Evolutionary conservation across 768 basidiomycete species (phyloP), one percentile per base, ranked within the genome.

Genomic region (Floccularia luteovirens): DNA sequence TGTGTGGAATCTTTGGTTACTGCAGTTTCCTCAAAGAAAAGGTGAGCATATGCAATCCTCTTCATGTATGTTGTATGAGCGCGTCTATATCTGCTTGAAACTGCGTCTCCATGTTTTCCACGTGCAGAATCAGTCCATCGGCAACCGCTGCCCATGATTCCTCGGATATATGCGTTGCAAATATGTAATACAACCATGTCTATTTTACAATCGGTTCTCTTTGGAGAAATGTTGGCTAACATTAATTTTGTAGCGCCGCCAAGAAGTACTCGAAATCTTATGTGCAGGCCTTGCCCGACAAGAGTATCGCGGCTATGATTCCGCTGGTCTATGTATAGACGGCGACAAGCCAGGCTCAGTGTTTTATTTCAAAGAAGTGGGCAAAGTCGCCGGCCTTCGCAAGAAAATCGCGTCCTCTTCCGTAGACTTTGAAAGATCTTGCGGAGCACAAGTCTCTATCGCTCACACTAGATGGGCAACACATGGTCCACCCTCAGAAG

Each of bases 381-480:
- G 96, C 61, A 99, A 99, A 62, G 96, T 99, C 39, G 84, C 84
- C 32, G 82, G 84, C 20, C 75, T 99, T 38, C 85, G 90, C 61
- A 87, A 94, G 69, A 79, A 83, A 63, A 92, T 96, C 55, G 77
- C 81, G 28, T 66, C 69, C 42, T 79, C 88, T 21, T 60, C 55
- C 47, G 53, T 90, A 51, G 75, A 94, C 59, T 80, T 85, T 43
- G 64, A 72, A 55, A 91, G 89, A 70, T 71, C 75, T 25, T 82
- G 77, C 62, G 57, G 90, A 38, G 79, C 82, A 30, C 92, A 97
- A 65, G 90, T 93, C 32, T 91, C 90, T 27, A 97, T 99, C 63
- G 94, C 94, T 10, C 96, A 99, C 67, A 99, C 96, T 10, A 89
- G 96, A 49, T 99, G 96, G 96, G 96, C 96, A 2, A 99, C 96